Base-by-base conservation (phyloP, 306 rosid species). In the Castanospermum australe region DNA sequence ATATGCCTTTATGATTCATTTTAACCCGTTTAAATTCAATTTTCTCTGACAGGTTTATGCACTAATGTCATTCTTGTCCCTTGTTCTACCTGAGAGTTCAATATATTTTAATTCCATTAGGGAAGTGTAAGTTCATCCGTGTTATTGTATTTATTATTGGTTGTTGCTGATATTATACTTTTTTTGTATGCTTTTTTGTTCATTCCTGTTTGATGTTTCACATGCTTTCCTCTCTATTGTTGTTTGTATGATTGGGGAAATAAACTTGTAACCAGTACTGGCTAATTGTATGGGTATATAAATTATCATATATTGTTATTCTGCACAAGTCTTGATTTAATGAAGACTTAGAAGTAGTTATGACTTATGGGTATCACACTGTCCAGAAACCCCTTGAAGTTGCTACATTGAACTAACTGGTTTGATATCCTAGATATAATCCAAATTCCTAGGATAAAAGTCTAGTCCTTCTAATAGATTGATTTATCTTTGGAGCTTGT, bases 1-100 rank as follows among this genome's bases (percentile, higher is more conserved):
- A 3, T 42, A 50, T 72, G 67, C 38, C 48, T 48, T 82, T 64
- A 67, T 52, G 52, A 25, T 70, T 64, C 67, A 32, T 73, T 80
- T 78, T 55, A 17, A 4, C 51, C 24, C 56, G 20, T 30, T 22
- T 68, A 60, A 67, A 21, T 63, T 32, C 52, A 35, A 10, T 81
- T 74, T 66, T 73, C n/a, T 52, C 39, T 86, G 61, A 7, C 92
- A 94, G 97, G 92, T 94, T 69, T 94, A 94, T 83, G 99, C 99
- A 3, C 80, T 92, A 25, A 94, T 83, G 92, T 94, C 99, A 42
- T 94, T 94, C 95, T 81, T 94, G 89, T 89, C 97, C 78, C 99
- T 94, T 52, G 89, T 94, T 77, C 9, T 88, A 41, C 97, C 97
- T 7, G 80, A 28, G 33, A 80, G 90, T 60, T 91, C 97, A 47